A percentile compares a stretch with the other conserved stretches of the same genome.
Evolutionary conservation across 1,284 basidiomycete species (phyloP).

Genomic region (Ustilago shanxiensis): DNA sequence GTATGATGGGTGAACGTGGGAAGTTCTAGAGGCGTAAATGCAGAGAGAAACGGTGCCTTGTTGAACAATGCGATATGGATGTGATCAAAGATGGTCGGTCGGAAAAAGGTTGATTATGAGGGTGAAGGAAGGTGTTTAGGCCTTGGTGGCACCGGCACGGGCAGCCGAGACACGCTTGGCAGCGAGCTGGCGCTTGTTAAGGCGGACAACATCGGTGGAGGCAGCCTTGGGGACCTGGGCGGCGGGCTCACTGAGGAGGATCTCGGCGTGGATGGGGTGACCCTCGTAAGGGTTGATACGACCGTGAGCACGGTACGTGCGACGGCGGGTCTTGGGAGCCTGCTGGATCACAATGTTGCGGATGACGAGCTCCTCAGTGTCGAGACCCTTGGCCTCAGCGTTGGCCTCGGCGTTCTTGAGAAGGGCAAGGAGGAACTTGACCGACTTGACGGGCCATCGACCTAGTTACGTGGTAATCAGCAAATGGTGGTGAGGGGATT

Average conservation of each 20-base stretch:
- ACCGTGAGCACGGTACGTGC: conserved; percentile 99
- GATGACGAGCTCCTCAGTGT: conserved; percentile 90
- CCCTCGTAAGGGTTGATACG: conserved; percentile 80
- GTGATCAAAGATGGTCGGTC: conserved; percentile 8
- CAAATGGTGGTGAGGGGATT: not conserved
- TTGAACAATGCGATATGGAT: not conserved
- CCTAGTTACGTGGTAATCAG: conserved; percentile 69
- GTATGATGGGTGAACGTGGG: not conserved
- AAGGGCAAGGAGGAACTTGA: conserved; percentile 92
- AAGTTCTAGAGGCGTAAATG: conserved; percentile 1
- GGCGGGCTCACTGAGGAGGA: conserved; percentile 66
- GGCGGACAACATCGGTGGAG: conserved; percentile 49
- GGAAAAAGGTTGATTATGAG: not conserved
- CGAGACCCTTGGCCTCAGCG: conserved; percentile 96
- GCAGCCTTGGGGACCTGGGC: conserved; percentile 68
- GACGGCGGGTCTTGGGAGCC: conserved; percentile 99
- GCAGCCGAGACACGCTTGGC: conserved; percentile 63
- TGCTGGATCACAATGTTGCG: conserved; percentile 99
- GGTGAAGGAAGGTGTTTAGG: conserved; percentile 18
- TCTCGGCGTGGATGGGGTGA: conserved; percentile 93
- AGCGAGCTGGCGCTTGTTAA: conserved; percentile 69
- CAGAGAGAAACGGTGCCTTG: conserved; percentile 12
- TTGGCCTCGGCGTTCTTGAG: conserved; percentile 99
- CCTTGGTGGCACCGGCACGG: conserved; percentile 60
- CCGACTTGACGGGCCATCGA: conserved; percentile 99